Base-by-base conservation (phyloP, 2,329 filamentous ascomycete species). In the Thielaviopsis euricoi region DNA sequence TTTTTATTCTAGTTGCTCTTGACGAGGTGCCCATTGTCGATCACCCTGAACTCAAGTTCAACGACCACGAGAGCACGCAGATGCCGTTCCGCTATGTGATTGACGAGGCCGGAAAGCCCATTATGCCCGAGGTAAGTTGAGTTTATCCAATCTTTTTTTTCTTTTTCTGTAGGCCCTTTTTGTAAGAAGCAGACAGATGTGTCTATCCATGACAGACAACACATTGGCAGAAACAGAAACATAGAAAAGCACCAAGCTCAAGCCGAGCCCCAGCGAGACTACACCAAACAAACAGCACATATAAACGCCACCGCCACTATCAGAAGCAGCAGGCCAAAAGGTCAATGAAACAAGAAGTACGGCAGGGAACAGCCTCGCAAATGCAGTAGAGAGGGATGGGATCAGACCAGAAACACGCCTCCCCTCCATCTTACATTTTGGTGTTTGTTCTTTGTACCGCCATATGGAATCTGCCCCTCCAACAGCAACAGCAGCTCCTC, bases 61-160 rank as follows among this genome's bases (percentile, higher is more conserved):
- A 87, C 69, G 84, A 93, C 68, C 85, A 95, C 66, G 93, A 98
- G 73, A 93, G 87, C 69, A 95, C 90, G 0, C 79, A 95, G 70
- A 97, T 98, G 93, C 93, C 93, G 0, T 98, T 98, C 71, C 87
- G 93, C 64, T 98, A 98, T 68, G 90, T 98, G 55, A 85, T 80
- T 67, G 83, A 79, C 55, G 73, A 80, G 12, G 75, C 87, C 58
- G 89, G 86, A 51, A 76, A 87, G 64, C 88, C 90, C 0, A 83
- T 96, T 60, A 95, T 98, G 89, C 93, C 93, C 22, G 78, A 87
- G 74, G 90, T 95, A 71, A 72, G 77, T 68, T 10, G 9, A 33
- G 3, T 33, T 33, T 33, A 33, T 33, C 29, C 29, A 33, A 10
- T 33, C 12, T 26, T 46, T 29, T 17, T 25, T 40, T 17, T 19